Evolutionary conservation across 345 rosid species (phyloP).

Genomic region (Rhizophora mangle): DNA sequence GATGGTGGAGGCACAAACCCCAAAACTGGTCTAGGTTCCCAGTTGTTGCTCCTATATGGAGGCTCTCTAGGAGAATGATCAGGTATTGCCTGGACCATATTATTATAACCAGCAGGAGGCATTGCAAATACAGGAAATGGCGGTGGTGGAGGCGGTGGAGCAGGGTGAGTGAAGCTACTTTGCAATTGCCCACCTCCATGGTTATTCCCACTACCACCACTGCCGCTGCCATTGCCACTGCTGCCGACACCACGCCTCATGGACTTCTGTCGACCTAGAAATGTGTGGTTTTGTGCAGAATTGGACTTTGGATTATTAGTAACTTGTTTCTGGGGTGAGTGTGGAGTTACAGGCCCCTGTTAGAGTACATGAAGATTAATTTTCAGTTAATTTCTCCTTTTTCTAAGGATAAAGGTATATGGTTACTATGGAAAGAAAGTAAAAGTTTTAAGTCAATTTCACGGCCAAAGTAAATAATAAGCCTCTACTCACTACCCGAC

Average conservation of each 20-base stretch:
- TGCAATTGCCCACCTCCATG: slow-evolving; percentile 35
- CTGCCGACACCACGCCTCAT: slow-evolving; percentile 36
- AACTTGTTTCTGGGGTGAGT: slow-evolving; percentile 34
- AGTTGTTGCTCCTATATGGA: slow-evolving; percentile 34
- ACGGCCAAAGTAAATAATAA: not conserved
- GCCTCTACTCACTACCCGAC: not conserved
- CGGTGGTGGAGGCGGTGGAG: slow-evolving; percentile 44
- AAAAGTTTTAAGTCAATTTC: not conserved
- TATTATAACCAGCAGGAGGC: slow-evolving; percentile 40
- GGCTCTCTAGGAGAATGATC: slow-evolving; percentile 41
- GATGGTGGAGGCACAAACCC: slow-evolving; percentile 42
- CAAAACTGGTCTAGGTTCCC: slow-evolving; percentile 46
- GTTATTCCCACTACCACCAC: not conserved
- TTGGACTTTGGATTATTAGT: slow-evolving; percentile 34
- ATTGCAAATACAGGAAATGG: slow-evolving; percentile 35
- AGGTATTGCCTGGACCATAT: slow-evolving; percentile 27
- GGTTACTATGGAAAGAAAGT: not conserved
- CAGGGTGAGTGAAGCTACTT: slow-evolving; percentile 30
- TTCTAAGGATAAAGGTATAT: not conserved
- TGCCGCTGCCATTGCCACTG: not conserved
- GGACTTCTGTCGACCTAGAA: slow-evolving; percentile 33
- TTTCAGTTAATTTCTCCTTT: not conserved
- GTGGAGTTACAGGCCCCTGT: slow-evolving; percentile 33
- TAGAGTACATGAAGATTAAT: not conserved
- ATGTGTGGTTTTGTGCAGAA: slow-evolving; percentile 27